Evolutionary conservation across 139 green algal genomes (phyloP), one percentile per base, ranked within the genome.

Genomic region (Volvox africanus): DNA sequence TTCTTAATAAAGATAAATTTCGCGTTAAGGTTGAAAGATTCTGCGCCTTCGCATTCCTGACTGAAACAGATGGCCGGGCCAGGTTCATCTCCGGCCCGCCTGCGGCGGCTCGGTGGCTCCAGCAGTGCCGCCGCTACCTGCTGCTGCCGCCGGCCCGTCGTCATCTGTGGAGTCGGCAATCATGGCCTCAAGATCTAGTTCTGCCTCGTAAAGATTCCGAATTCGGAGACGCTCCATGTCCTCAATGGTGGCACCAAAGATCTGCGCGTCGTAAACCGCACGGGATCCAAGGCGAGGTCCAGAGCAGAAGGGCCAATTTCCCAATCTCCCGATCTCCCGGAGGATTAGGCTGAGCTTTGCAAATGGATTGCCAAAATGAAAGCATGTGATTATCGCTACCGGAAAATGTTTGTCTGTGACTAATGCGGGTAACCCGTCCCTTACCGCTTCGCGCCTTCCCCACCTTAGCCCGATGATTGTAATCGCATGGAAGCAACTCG

Each of bases 171-270:
- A 55, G 44, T 90, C 86, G 71, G 28, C 50, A 32, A 84, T 80
- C 86, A 84, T 65, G 35, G 55, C 86, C 86, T 90, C 86, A 75
- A 90, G 61, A 35, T 90, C 86, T 76, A 90, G 75, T 32, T 90
- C 86, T 21, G 86, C 86, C 86, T 90, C 86, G 86, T 90, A 90
- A 75, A 90, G 86, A n/a, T 84, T 90, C 17, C 32, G 19, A 71
- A 98, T 97, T 12, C 96, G 93, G 44, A 98, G 88, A 71, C 92
- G 83, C 19, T 94, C 91, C 24, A 94, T 86, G 85, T 97, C 96
- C 26, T 97, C 96, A 32, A 97, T 92, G 6, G 96, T 99, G 14
- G 97, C 97, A 5, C 97, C 97, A 91, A 99, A 99, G 16, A 99
- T 96, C 94, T 97, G 91, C 26, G 68, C 44, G 9, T 55, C 44